phyloP scores from a whole-genome alignment of 2,329 filamentous ascomycete genomes.

The Trichophyton benhamiae region DNA sequence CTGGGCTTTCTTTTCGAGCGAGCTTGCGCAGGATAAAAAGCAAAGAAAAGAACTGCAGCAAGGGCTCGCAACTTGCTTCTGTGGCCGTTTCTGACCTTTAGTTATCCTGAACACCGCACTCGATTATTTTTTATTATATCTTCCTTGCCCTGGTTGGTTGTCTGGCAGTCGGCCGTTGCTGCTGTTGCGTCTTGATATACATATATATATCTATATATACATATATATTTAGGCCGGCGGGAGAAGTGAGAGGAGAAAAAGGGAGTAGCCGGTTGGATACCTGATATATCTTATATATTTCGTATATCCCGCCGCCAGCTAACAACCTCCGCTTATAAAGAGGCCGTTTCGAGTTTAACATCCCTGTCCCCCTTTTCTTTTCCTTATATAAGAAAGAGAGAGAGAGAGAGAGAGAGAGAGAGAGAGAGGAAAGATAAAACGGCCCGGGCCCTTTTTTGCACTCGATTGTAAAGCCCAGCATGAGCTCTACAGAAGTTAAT shows the following conservation, averaged over 20 bases:
- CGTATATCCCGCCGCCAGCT: not conserved
- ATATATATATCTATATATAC: too few species aligned
- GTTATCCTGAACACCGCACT: not conserved
- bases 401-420: not conserved
- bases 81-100: not conserved
- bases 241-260: not conserved
- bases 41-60: not conserved
- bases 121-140: not conserved
- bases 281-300: not conserved
- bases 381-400: not conserved
- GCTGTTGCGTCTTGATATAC: too few species aligned
- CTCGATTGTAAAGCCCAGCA: slow-evolving; percentile 1
- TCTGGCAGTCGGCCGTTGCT: not conserved
- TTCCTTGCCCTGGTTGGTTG: not conserved
- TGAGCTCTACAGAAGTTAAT: slow-evolving; percentile 3
- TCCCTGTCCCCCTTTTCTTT: not conserved
- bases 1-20: not conserved
- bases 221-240: not conserved
- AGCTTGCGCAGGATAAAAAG: not conserved
- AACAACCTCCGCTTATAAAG: not conserved
- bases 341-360: not conserved
- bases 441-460: not conserved
- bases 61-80: not conserved
- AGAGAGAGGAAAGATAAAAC: not conserved
- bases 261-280: not conserved